Evolutionary conservation across 2,329 filamentous ascomycete genomes (phyloP), one percentile per base, ranked within the genome.

Genomic region (Fusarium miscanthi): DNA sequence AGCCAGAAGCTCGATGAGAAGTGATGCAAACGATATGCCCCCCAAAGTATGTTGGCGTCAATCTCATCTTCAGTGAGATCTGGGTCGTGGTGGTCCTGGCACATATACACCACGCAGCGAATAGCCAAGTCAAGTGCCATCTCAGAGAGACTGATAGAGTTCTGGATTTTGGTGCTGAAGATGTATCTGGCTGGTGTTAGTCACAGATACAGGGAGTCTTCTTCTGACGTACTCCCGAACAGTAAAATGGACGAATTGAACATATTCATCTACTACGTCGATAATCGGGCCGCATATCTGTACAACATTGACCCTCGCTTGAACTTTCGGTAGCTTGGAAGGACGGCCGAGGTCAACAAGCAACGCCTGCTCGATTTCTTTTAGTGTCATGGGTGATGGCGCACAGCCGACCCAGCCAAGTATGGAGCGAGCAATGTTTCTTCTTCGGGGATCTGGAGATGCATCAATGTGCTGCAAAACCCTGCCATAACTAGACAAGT

Each of bases 131-230:
- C 48, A 8, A 51, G 11, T 0, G n/a, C 16, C 3, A 1, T 35
- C 0, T 49, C 30, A 25, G 21, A 4, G 3, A 49, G 16, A 2
- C 3, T 0, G 0, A 51, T 35, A 0, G 16, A 25, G 4, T 19
- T 35, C 2, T 11, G 1, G 0, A 51, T 11, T 0, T 51, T 3
- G 11, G 1, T 1, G 1, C 0, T 21, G 16, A 51, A 51, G 3
- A 51, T 25, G n/a, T 51, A 51, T 0, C 48, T 51, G 31, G 10
- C 0, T 5, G 3, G 0, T 19, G 16, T 51, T 25, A 51, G 46
- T 19, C 0, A 5, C 1, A 0, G 3, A 14, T 1, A 3, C 2
- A 7, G 5, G 0, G 3, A 19, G 16, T 3, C 4, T 19, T 0
- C 2, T 0, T 23, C 12, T 2, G 7, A 49, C 46, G 0, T 35